These are phyloP conservation scores for Aspergillus sp. DNA, from an alignment of 2,329 filamentous ascomycete species.

Conservation along the genomic window DNA sequence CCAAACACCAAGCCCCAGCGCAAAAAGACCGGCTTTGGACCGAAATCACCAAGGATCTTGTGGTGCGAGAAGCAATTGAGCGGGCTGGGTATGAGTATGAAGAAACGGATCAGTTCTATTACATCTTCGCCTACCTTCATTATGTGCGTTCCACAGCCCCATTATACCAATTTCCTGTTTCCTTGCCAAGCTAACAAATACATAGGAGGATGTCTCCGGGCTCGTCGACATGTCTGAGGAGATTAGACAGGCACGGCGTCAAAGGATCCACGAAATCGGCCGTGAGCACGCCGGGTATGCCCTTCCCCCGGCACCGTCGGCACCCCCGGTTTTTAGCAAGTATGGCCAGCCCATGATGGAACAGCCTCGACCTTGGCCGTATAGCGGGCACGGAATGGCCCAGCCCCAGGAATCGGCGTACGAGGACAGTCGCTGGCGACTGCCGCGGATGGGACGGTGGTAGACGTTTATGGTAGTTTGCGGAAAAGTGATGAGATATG, in stretches of 20 bases:
- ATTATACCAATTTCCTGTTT: not conserved
- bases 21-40: conserved; percentile 71
- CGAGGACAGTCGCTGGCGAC: conserved; percentile 13
- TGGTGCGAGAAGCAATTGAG: conserved; percentile 79
- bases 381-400: conserved; percentile 14
- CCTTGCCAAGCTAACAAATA: not conserved
- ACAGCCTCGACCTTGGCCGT: conserved; percentile 12
- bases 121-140: conserved; percentile 82
- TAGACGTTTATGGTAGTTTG: conserved; percentile 1
- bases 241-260: conserved; percentile 61
- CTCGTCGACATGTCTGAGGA: conserved; percentile 77
- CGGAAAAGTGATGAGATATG: not conserved
- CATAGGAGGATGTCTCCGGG: conserved; percentile 75
- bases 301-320: conserved; percentile 8
- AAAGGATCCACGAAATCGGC: conserved; percentile 54
- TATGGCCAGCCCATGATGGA: conserved; percentile 4
- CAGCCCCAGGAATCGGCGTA: conserved; percentile 21
- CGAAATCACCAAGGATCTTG: conserved; percentile 89
- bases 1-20: conserved; percentile 15
- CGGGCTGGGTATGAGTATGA: conserved; percentile 79
- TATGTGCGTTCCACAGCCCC: conserved; percentile 58
- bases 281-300: conserved; percentile 30
- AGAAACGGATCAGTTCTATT: conserved; percentile 83
- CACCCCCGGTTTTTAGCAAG: not conserved
- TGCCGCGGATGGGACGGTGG: conserved; percentile 8